Evolutionary conservation across 805 yeast genomes (phyloP), one percentile per base, ranked within the genome.

Genomic region (Kazachstania africana): DNA sequence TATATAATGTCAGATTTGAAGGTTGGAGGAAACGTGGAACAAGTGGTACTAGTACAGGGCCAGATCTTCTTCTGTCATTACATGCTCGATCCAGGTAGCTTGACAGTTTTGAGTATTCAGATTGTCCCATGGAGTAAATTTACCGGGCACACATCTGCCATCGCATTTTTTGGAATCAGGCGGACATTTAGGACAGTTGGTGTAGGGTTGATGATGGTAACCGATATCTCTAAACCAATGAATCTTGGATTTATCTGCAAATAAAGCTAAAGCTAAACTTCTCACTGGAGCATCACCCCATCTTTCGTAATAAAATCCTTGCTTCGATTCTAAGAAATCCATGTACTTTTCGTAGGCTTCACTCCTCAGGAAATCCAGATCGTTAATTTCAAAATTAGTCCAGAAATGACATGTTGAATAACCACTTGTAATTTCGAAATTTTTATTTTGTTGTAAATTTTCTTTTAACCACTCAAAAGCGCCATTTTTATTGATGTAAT

Each of bases 241-340:
- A 23, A 84, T 65, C 33, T 68, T 65, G 6, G 61, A 52, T 43
- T 70, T 76, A 43, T 78, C 84, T 6, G 77, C 81, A 49, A 84
- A 80, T 31, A 82, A 49, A 6, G 73, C 70, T 22, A 82, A 55
- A 0, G 88, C 94, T 27, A 84, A 47, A 3, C 85, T 72, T 50
- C 82, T 91, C 1, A 83, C 91, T 0, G 94, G 94, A 0, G 94
- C 94, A 59, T 83, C 95, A 3, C 94, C 94, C 94, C 94, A 83
- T 35, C 94, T 59, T 53, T 85, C 95, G 46, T 84, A 84, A 53
- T 81, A 84, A 47, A 83, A 83, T 4, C 88, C 88, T 13, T 93
- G 91, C 1, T 75, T 55, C 3, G 63, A 38, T 35, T 83, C 94
- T 24, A 84, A 57, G 45, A 63, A 58, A 20, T 76, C 59, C 45